Base-by-base conservation (phyloP, 768 basidiomycete species). In the Hygrocybe punicea region DNA sequence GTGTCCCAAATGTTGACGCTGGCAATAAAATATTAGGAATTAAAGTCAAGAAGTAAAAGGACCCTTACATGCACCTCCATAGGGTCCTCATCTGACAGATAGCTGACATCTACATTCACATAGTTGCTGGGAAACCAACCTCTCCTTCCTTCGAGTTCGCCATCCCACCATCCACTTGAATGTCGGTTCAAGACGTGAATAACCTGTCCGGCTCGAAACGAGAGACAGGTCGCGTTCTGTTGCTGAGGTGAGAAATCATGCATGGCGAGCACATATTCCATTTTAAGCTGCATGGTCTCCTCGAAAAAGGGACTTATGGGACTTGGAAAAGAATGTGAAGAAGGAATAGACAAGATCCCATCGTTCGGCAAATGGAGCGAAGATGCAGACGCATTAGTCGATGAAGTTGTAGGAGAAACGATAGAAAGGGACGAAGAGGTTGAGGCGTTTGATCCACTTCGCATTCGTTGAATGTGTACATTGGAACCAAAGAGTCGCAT, bases 101-200 rank as follows among this genome's bases (percentile, higher is more conserved):
- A 77, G 51, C 78, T 51, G 81, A 55, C 75, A 61, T 87, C 85
- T 14, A 81, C 74, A 62, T 85, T 87, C 61, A 92, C 90, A 73
- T 97, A 98, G 73, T 98, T 99, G 65, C 92, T 94, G 17, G 97
- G 97, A 72, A 98, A 98, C 97, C 97, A 99, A 11, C 97, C 97
- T 64, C 95, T 77, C 58, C 86, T 75, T 2, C 86, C 89, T 35
- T 93, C 89, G 16, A 96, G 70, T 72, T 98, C 93, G 9, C 97
- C 97, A 67, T 99, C 95, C 96, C 96, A 98, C 97, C 97, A 98
- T 0, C 97, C 97, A 63, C 87, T 91, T 3, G 78, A 59, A 73
- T 98, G 93, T 61, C 86, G 81, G 65, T 92, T 93, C 48, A 89
- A 76, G n/a, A 98, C 93, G 58, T 87, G 87, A 55, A 98, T 93